Evolutionary conservation across 768 basidiomycete genomes (phyloP), one percentile per base, ranked within the genome.

Genomic region (Phylloporus sp.): DNA sequence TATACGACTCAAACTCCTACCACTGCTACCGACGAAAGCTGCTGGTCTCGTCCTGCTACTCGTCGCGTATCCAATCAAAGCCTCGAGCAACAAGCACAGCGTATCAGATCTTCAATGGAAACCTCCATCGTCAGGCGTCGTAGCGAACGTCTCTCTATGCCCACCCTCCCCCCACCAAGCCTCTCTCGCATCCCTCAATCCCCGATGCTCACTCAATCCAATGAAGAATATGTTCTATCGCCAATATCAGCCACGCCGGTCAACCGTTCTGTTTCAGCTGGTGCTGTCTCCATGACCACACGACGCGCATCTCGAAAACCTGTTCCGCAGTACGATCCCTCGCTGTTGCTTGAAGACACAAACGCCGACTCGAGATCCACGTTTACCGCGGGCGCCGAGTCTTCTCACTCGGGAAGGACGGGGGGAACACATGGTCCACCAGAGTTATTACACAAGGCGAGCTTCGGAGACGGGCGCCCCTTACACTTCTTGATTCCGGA

Each of bases 401-500:
- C 67, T 35, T 68, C 64, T 6, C 57, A 67, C 16, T 69, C 65
- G 35, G 66, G 54, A 46, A 32, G 23, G 36, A 53, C 49, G 4
- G 15, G 55, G 35, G 60, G 51, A 12, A 7, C 24, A 10, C 34
- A 43, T 48, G 55, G 47, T 18, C 38, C 59, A 54, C 47, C 50
- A 47, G 64, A 45, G 57, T 65, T 76, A 54, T 51, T 42, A 27
- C 78, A 72, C 57, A 77, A 77, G 62, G 64, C 66, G 35, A 77
- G 75, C 63, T 72, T 80, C 62, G 78, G 74, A 45, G 72, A 72
- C 29, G 72, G 72, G 23, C 67, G 73, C 39, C 72, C 73, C 23
- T 56, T 83, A 53, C 81, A 83, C 63, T 82, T 80, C 70, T 61
- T 83, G 52, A 82, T 83, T 36, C 81, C 81, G 9, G 81, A 83